phyloP scores from a whole-genome alignment of 1,284 basidiomycete genomes.

The Thelephora terrestris region DNA sequence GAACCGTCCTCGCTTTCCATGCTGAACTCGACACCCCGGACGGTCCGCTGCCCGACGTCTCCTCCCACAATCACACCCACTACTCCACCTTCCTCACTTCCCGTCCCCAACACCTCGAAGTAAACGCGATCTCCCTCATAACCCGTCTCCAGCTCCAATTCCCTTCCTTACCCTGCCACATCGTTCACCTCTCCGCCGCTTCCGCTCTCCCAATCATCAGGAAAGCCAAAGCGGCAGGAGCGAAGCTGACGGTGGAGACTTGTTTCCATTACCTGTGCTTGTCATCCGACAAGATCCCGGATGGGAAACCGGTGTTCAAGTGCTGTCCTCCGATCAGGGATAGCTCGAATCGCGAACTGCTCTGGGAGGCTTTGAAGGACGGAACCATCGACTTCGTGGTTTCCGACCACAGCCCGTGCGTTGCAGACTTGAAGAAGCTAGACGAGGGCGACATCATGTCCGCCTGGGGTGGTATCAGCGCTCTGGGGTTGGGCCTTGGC shows the following conservation, averaged over 20 bases:
- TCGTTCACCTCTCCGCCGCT: slow-evolving; percentile 86
- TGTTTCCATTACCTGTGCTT: slow-evolving; percentile 90
- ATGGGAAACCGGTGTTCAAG: slow-evolving; percentile 75
- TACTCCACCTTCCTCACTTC: slow-evolving; percentile 82
- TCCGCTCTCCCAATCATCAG: slow-evolving; percentile 69
- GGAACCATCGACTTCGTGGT: slow-evolving; percentile 86
- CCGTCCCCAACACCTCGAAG: slow-evolving; percentile 70
- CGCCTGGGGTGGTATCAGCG: slow-evolving; percentile 90
- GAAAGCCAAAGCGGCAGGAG: slow-evolving; percentile 50
- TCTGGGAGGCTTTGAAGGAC: slow-evolving; percentile 75
- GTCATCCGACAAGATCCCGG: slow-evolving; percentile 52
- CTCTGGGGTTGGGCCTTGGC: slow-evolving; percentile 79
- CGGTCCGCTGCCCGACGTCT: slow-evolving; percentile 8
- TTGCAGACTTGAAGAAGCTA: slow-evolving; percentile 71
- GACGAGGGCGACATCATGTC: slow-evolving; percentile 73
- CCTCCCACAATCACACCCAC: slow-evolving; percentile 28
- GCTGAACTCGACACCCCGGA: slow-evolving; percentile 62
- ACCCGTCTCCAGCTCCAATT: slow-evolving; percentile 49
- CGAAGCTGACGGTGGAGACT: slow-evolving; percentile 81
- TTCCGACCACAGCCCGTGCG: slow-evolving; percentile 90
- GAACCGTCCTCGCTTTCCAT: slow-evolving; percentile 77
- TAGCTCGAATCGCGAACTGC: slow-evolving; percentile 52
- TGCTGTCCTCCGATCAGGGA: slow-evolving; percentile 92
- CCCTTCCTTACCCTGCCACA: slow-evolving; percentile 74
- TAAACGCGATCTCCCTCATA: slow-evolving; percentile 70